A percentile compares a stretch with the other conserved stretches of the same genome.
phyloP scores from a whole-genome alignment of 148 eudicot genomes.

The Camellia granthamiana region DNA sequence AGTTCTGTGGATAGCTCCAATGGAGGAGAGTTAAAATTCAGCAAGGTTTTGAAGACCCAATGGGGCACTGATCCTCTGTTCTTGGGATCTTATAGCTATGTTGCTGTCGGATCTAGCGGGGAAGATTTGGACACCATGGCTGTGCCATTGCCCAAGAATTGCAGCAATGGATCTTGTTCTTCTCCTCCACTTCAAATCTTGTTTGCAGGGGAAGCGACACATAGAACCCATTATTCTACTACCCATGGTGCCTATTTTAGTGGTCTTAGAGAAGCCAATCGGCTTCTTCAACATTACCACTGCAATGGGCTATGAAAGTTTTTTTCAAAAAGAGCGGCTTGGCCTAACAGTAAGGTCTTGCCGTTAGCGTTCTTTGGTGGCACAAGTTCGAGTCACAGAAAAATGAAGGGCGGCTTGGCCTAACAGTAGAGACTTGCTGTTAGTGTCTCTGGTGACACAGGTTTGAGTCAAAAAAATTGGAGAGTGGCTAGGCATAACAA shows the following conservation, averaged over 20 bases:
- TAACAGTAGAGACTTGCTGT: too few relatives aligned
- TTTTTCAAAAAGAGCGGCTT: neutral
- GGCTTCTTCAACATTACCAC: constrained; percentile 81
- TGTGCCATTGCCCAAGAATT: constrained; percentile 62
- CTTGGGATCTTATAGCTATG: constrained; percentile 94
- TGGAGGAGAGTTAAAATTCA: constrained; percentile 31
- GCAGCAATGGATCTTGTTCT: constrained; percentile 11
- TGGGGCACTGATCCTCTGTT: constrained; percentile 93
- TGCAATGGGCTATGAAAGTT: constrained; percentile 25
- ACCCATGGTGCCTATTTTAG: constrained; percentile 97
- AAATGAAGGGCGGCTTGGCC: too few relatives aligned
- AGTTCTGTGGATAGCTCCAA: constrained; percentile 1
- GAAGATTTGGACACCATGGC: constrained; percentile 86
- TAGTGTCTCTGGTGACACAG: too few relatives aligned
- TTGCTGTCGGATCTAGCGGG: constrained; percentile 80
- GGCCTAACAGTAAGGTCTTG: too few relatives aligned
- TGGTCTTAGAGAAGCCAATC: constrained; percentile 93
- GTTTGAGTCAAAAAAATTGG: too few relatives aligned
- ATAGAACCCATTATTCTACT: constrained; percentile 91
- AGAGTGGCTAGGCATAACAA: too few relatives aligned
- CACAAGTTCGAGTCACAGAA: too few relatives aligned
- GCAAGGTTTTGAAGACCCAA: constrained; percentile 55
- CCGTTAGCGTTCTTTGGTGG: too few relatives aligned
- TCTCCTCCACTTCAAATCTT: constrained; percentile 63
- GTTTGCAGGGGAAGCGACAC: constrained; percentile 99